Evolutionary conservation across 768 basidiomycete species (phyloP).

Genomic region (Boletus subparvulus): DNA sequence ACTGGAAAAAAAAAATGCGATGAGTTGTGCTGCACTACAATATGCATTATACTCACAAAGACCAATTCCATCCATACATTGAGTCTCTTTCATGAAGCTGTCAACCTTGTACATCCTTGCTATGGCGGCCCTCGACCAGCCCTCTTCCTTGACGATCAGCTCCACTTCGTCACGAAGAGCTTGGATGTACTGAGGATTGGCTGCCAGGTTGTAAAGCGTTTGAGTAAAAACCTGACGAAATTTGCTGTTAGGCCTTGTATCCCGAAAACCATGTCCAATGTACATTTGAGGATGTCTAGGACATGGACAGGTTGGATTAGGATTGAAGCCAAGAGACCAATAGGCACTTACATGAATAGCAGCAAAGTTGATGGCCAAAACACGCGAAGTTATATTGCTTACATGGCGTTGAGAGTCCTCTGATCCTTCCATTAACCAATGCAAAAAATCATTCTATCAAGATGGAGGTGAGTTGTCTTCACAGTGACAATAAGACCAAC

Average conservation of each 20-base stretch:
- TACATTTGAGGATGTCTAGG: constrained; percentile 15
- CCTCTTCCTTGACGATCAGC: constrained; percentile 8
- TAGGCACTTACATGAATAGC: constrained; percentile 18
- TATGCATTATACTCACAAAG: constrained; percentile 15
- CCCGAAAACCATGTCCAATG: background rate
- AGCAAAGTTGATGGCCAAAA: constrained; percentile 23
- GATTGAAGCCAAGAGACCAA: too few relatives aligned
- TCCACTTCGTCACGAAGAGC: constrained; percentile 19
- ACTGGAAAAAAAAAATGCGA: background rate
- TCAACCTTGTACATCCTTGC: constrained; percentile 20
- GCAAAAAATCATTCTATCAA: constrained; percentile 33
- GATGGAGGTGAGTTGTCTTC: background rate
- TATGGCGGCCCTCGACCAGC: constrained; percentile 20
- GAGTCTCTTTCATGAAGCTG: constrained; percentile 19
- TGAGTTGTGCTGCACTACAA: background rate
- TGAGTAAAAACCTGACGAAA: constrained; percentile 10
- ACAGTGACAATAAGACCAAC: background rate
- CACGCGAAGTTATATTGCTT: constrained; percentile 20
- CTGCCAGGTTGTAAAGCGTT: constrained; percentile 8
- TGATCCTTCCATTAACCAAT: constrained; percentile 34
- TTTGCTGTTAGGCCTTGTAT: background rate
- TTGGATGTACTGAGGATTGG: constrained; percentile 14
- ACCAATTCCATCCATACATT: constrained; percentile 32
- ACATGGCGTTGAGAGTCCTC: constrained; percentile 8
- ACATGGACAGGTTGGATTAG: background rate